Evolutionary conservation across 129 eudicot genomes (phyloP).

Genomic region (Daucus carota): DH1_v3.0 NC_030387.2:26693001-26693500

Average conservation of each 20-base stretch:
- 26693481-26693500: neutral
- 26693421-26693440: neutral
- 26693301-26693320: slow-evolving; percentile 9
- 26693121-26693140: neutral
- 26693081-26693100: neutral
- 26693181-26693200: slow-evolving; percentile 33
- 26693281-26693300: neutral
- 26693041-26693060: no score
- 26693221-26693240: slow-evolving; percentile 48
- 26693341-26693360: neutral
- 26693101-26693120: neutral
- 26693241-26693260: slow-evolving; percentile 93
- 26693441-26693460: neutral
- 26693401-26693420: neutral
- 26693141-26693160: neutral
- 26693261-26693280: slow-evolving; percentile 71
- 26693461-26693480: slow-evolving; percentile 4
- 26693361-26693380: neutral
- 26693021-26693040: no score
- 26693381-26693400: neutral
- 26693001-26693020: no score
- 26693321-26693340: neutral
- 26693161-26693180: neutral
- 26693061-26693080: neutral
- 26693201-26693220: slow-evolving; percentile 12